Percentiles rank a stretch among this genome's conserved stretches.
Conservation (phyloP, 345 rosid species). For the Moringa oleifera region DNA sequence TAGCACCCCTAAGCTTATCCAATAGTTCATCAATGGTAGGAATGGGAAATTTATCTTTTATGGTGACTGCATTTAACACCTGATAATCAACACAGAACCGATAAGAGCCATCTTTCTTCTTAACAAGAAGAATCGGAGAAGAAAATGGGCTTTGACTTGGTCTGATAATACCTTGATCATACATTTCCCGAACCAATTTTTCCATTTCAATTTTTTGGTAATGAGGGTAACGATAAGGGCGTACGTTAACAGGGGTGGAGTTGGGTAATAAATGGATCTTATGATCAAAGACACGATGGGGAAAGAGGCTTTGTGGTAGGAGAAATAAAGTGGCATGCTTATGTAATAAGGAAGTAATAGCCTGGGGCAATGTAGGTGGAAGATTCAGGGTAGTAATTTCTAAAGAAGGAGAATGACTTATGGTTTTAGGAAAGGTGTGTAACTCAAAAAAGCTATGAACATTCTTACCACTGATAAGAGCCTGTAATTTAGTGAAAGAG, state of each 20-base stretch:
- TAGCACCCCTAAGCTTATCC: slow-evolving; percentile 2
- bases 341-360: too few species aligned
- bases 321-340: too few species aligned
- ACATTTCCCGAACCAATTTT: background rate
- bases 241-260: background rate
- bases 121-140: background rate
- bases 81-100: background rate
- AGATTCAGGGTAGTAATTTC: too few species aligned
- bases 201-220: background rate
- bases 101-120: background rate
- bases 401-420: too few species aligned
- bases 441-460: too few species aligned
- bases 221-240: background rate
- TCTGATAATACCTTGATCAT: background rate
- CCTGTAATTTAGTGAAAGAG: too few species aligned
- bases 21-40: background rate
- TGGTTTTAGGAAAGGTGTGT: too few species aligned
- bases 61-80: background rate
- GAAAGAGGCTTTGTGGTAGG: too few species aligned
- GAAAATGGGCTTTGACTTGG: background rate
- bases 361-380: too few species aligned
- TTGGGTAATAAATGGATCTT: too few species aligned
- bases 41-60: background rate
- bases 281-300: too few species aligned
- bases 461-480: too few species aligned